A percentile compares a stretch with the other conserved stretches of the same genome.
phyloP scores from a whole-genome alignment of 148 eudicot genomes.

The Heliamphora exappendiculata region DNA sequence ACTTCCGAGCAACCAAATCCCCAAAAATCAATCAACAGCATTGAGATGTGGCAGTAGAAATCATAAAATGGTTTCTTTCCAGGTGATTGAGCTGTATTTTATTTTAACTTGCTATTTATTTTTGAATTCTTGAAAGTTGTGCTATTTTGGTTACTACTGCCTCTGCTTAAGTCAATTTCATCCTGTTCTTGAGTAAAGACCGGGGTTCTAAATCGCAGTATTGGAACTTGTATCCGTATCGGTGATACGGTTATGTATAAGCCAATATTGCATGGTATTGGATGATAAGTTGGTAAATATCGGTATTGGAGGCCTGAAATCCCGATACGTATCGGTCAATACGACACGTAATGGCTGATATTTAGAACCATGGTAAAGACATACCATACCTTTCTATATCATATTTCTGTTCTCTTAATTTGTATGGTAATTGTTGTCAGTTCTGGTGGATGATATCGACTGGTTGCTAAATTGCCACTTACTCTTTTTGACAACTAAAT shows the following conservation, averaged over 20 bases:
- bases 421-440: neutral
- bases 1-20: too few species aligned
- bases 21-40: too few species aligned
- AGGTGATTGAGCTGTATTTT: neutral
- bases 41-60: neutral
- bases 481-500: slow-evolving; percentile 9
- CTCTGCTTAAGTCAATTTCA: neutral
- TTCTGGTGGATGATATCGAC: slow-evolving; percentile 2
- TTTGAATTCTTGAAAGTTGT: neutral
- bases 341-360: too few species aligned
- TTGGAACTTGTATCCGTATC: too few species aligned
- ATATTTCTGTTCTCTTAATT: neutral
- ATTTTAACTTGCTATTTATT: too few species aligned
- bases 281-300: too few species aligned
- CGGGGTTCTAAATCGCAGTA: too few species aligned
- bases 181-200: neutral
- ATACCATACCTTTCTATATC: neutral
- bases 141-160: neutral
- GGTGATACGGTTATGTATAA: too few species aligned
- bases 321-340: too few species aligned
- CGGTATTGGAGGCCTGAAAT: too few species aligned
- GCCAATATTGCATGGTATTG: too few species aligned
- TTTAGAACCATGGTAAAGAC: too few species aligned
- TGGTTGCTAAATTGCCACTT: slow-evolving; percentile 3
- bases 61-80: neutral